Evolutionary conservation across 208 protist genomes (phyloP).

Genomic region (Trypanosoma melophagium): DNA sequence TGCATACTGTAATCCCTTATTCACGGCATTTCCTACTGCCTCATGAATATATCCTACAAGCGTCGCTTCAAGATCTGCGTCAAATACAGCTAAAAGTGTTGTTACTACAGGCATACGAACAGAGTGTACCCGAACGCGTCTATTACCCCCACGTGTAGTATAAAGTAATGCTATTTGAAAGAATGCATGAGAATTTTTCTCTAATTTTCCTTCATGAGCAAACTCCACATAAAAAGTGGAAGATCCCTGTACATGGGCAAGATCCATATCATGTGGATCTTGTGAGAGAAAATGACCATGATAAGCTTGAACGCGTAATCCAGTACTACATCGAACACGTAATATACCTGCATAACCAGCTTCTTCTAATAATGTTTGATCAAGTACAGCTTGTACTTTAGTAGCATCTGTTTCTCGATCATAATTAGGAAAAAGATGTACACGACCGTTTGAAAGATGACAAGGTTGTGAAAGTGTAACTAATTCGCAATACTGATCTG

Average conservation of each 20-base stretch:
- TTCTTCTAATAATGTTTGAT: conserved; percentile 66
- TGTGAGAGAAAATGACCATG: conserved; percentile 86
- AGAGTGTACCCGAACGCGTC: conserved; percentile 90
- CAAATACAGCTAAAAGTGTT: conserved; percentile 67
- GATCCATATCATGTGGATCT: conserved; percentile 87
- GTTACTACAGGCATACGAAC: conserved; percentile 55
- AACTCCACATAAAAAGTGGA: conserved; percentile 92
- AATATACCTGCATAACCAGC: conserved; percentile 91
- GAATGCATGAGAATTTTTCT: conserved; percentile 65
- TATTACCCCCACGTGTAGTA: conserved; percentile 83
- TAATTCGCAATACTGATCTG: conserved; percentile 77
- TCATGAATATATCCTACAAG: conserved; percentile 65
- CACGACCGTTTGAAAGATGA: conserved; percentile 74
- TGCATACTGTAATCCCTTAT: conserved; percentile 75
- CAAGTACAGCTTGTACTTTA: conserved; percentile 59
- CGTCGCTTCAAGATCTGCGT: conserved; percentile 81
- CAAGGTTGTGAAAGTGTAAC: conserved; percentile 83
- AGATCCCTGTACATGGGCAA: conserved; percentile 65
- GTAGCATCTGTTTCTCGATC: conserved; percentile 60
- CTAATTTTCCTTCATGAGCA: conserved; percentile 82
- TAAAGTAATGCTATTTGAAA: conserved; percentile 93
- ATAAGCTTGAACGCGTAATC: conserved; percentile 80
- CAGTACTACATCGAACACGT: conserved; percentile 86
- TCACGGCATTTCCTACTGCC: conserved; percentile 55
- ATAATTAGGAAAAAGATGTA: conserved; percentile 82